Evolutionary conservation across 2,329 filamentous ascomycete genomes (phyloP), one percentile per base, ranked within the genome.

Genomic region (Diaporthe sp.): DNA sequence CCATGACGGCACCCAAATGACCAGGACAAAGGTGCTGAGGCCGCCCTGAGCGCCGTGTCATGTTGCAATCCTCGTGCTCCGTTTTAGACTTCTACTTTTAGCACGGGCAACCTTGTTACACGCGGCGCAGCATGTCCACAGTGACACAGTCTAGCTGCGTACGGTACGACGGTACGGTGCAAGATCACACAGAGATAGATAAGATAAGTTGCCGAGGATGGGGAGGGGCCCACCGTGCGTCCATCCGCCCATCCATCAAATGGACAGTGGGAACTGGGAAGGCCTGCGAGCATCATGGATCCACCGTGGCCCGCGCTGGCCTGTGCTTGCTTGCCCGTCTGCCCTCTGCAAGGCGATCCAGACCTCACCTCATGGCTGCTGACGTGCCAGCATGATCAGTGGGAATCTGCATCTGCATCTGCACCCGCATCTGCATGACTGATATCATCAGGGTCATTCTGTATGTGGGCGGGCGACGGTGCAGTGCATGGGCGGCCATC

Each of bases 331-430:
- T 49, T 42, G 60, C 72, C 58, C 31, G 53, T 31, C 25, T 31
- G 53, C 15, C 42, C n/a, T 28, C 25, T 31, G 25, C 53, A 31
- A 31, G 22, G 28, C 53, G 53, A 34, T 49, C 58, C 68, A 72
- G 58, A 73, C 71, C 71, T 73, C 58, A 44, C 46, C 71, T 73
- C 60, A 34, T 61, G 46, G 58, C 60, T 65, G 44, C 46, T 73
- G 46, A 62, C 34, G 60, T 70, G 62, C 71, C 75, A 68, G 75
- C 75, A 76, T 76, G 75, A 76, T 60, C 75, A 74, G 58, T 60
- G 31, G 46, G 49, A 34, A 55, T 70, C 65, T 70, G 46, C 46
- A 55, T 55, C 65, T 55, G 46, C 62, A 53, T 39, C 62, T 68
- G 31, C 39, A 31, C 17, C 60, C 46, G 39, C 19, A 67, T n/a